Conservation (phyloP, 179 eudicot species). For the Dionaea muscipula region DNA sequence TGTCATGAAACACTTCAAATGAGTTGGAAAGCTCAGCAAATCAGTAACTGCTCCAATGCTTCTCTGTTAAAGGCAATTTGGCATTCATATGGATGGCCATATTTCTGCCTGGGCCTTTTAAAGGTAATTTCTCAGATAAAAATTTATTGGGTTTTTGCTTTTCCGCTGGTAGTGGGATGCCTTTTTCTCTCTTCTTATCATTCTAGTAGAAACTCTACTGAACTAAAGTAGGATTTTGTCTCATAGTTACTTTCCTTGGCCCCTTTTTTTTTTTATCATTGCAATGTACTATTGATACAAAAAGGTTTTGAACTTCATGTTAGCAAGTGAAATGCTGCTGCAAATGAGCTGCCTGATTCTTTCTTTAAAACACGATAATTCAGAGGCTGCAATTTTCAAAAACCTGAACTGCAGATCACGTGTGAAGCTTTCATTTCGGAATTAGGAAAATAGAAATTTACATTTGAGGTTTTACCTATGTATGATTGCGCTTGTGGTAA, state of each 20-base stretch:
- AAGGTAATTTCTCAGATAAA: slow-evolving; percentile 41
- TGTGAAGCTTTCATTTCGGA: no score
- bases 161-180: not conserved
- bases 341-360: no score
- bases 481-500: no score
- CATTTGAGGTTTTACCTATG: no score
- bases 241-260: not conserved
- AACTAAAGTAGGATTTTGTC: no score
- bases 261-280: no score
- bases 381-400: no score
- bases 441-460: no score
- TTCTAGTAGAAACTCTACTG: not conserved
- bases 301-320: not conserved
- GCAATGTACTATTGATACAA: no score
- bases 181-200: not conserved
- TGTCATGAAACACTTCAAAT: slow-evolving; percentile 40
- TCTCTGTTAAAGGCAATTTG: slow-evolving; percentile 66
- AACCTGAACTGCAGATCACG: no score
- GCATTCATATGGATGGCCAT: slow-evolving; percentile 78
- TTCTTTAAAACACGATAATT: no score
- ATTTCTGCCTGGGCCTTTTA: slow-evolving; percentile 62
- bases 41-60: slow-evolving; percentile 31
- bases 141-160: slow-evolving; percentile 1
- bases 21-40: slow-evolving; percentile 51
- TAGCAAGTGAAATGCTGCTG: no score